Evolutionary conservation across 768 basidiomycete genomes (phyloP), one percentile per base, ranked within the genome.

Genomic region (Paxillus rubicundulus): DNA sequence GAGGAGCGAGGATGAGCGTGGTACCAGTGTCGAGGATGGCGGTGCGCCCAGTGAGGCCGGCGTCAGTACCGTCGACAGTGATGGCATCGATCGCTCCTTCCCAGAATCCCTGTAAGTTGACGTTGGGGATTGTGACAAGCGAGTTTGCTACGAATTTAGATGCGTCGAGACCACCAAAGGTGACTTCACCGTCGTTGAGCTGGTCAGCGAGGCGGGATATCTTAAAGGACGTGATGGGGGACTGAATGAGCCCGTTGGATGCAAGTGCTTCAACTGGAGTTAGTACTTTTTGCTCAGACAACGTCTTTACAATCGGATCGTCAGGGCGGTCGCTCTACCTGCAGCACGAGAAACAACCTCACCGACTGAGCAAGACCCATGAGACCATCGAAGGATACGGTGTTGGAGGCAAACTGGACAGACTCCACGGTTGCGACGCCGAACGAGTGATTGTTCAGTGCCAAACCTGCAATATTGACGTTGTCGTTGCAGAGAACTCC

Each of bases 301-400:
- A 74, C 7, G 64, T 70, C 81, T 86, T 34, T 2, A 28, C 21
- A 34, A 17, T 20, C 5, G 40, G 14, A 36, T 18, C 1, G 39
- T 55, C 21, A 50, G 47, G 17, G 13, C 2, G 20, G 28, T 14
- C 37, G 28, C 41, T 30, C 34, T 20, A 10, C 5, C 10, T 20
- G 37, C 2, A 55, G 5, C 0, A 59, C 45, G 62, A 65, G 8
- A 65, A 27, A 38, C 34, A 12, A 16, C 72, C 80, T 48, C 55
- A 84, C 85, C 45, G 85, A 86, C 71, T 85, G 75, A 6, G 86
- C 89, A 44, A 89, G 76, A 33, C 89, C 89, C 83, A 90, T 86
- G 34, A 92, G 67, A 14, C 89, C 87, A 62, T 89, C 86, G 55
- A 87, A 89, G 1, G 79, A 72, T 37, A 75, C 74, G 1, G 54